A percentile compares a stretch with the other conserved stretches of the same genome.
These are phyloP conservation scores for Gnomoniopsis sp. DNA, from an alignment of 2,329 filamentous ascomycete species.

Conservation along the genomic window DNA sequence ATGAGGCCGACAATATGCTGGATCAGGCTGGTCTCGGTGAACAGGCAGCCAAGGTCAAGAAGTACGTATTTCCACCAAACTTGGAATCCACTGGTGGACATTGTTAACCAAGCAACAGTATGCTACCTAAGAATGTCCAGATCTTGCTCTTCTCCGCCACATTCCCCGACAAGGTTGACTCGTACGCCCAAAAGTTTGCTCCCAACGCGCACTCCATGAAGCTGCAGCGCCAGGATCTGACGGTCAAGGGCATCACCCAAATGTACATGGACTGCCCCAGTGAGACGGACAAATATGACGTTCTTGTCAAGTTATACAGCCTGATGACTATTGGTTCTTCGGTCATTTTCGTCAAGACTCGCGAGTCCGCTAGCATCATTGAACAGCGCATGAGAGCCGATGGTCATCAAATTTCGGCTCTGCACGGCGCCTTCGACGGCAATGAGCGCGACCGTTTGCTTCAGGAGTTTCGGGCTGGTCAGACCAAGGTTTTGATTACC, in stretches of 20 bases:
- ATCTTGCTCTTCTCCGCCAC: constrained; percentile 95
- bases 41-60: constrained; percentile 87
- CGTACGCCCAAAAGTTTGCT: constrained; percentile 80
- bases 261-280: constrained; percentile 92
- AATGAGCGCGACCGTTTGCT: constrained; percentile 78
- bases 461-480: constrained; percentile 78
- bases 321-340: constrained; percentile 96
- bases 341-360: constrained; percentile 95
- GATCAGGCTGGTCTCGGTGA: constrained; percentile 94
- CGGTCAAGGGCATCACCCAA: constrained; percentile 94
- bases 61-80: constrained; percentile 49
- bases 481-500: constrained; percentile 93
- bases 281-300: constrained; percentile 80
- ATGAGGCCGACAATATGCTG: constrained; percentile 98
- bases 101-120: constrained; percentile 39
- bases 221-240: constrained; percentile 85
- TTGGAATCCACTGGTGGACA: not conserved
- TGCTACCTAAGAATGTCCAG: constrained; percentile 74
- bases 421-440: constrained; percentile 87
- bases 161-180: constrained; percentile 79
- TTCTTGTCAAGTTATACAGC: constrained; percentile 89
- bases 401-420: constrained; percentile 85
- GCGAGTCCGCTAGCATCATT: constrained; percentile 81
- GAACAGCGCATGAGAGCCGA: constrained; percentile 81
- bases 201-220: constrained; percentile 84